Evolutionary conservation across 169 alveolate genomes (phyloP).

Genomic region (Eimeria necatrix): DNA sequence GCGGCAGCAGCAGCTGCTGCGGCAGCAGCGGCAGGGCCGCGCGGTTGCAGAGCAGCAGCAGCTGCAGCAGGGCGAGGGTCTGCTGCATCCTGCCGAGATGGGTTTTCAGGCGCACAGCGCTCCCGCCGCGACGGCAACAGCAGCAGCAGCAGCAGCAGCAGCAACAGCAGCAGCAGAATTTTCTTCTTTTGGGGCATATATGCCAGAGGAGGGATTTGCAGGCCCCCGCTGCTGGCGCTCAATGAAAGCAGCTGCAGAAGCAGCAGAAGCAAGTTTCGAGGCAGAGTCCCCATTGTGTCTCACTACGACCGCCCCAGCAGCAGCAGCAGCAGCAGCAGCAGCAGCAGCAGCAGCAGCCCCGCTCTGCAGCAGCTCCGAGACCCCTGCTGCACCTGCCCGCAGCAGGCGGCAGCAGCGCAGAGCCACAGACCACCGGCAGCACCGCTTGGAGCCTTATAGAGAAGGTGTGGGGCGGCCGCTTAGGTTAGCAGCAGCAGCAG

Average conservation of each 20-base stretch:
- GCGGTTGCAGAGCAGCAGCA: background rate
- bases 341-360: background rate
- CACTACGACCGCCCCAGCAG: background rate
- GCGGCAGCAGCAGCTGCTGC: background rate
- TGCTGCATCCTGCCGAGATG: no score
- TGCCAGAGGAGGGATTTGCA: no score
- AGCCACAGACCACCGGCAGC: background rate
- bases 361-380: background rate
- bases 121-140: no score
- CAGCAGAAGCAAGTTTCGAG: background rate
- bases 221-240: background rate
- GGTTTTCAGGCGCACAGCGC: no score
- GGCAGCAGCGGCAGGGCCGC: no score
- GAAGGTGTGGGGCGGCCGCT: background rate
- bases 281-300: no score
- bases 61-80: background rate
- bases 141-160: no score
- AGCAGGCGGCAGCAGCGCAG: background rate
- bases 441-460: background rate
- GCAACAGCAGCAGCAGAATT: no score
- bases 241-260: background rate
- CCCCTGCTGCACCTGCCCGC: background rate
- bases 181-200: no score
- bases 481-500: background rate
- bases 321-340: slow-evolving; percentile 2